These are phyloP conservation scores for Tricholoma saponaceum DNA, from an alignment of 768 basidiomycete species.

Conservation along the genomic window DNA sequence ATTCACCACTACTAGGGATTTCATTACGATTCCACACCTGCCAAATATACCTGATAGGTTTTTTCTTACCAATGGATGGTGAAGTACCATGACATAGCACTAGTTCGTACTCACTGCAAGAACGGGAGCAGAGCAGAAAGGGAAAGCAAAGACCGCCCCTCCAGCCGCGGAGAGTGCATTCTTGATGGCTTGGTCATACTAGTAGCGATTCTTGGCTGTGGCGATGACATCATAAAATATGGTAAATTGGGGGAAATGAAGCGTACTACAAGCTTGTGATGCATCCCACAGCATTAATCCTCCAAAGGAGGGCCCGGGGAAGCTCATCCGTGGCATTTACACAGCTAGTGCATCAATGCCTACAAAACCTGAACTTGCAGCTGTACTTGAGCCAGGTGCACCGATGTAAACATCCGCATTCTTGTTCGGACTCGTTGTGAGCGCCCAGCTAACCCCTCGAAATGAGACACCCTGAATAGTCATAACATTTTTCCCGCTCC, in stretches of 20 bases:
- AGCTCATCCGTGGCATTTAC: slow-evolving; percentile 49
- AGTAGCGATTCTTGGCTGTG: slow-evolving; percentile 53
- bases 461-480: not conserved
- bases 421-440: slow-evolving; percentile 49
- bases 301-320: slow-evolving; percentile 66
- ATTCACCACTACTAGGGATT: not conserved
- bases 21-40: slow-evolving; percentile 33
- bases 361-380: slow-evolving; percentile 62
- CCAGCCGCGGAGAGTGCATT: slow-evolving; percentile 54
- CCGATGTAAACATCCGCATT: slow-evolving; percentile 66
- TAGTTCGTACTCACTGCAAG: slow-evolving; percentile 48
- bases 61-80: slow-evolving; percentile 6
- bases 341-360: slow-evolving; percentile 40
- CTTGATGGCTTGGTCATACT: slow-evolving; percentile 59
- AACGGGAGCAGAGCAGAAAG: slow-evolving; percentile 53
- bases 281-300: slow-evolving; percentile 57
- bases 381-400: slow-evolving; percentile 53
- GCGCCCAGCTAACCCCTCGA: slow-evolving; percentile 44
- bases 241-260: slow-evolving; percentile 24
- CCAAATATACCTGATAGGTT: slow-evolving; percentile 51
- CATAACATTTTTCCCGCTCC: slow-evolving; percentile 18
- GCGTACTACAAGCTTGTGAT: slow-evolving; percentile 43
- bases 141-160: slow-evolving; percentile 66
- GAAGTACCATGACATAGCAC: slow-evolving; percentile 20
- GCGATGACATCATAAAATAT: not conserved